phyloP scores from a whole-genome alignment of 208 protist species.

The Paratrypanosoma confusum region DNA sequence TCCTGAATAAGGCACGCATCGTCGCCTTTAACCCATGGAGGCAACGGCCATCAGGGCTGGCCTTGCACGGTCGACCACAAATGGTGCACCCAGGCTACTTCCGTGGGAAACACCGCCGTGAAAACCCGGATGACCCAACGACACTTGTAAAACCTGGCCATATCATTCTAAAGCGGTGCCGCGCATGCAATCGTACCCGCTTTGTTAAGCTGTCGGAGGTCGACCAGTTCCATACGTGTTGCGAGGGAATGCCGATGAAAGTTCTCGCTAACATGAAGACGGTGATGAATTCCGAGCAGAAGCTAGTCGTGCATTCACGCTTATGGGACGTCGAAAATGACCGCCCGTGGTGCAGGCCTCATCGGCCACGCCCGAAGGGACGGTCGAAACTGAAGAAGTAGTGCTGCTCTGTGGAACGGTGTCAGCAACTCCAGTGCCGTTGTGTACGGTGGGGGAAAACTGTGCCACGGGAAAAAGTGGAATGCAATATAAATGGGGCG shows the following conservation, averaged over 20 bases:
- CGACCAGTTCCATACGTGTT: constrained; percentile 77
- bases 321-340: constrained; percentile 80
- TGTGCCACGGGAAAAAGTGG: too few relatives aligned
- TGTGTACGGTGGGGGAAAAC: too few relatives aligned
- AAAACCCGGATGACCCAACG: constrained; percentile 74
- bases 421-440: too few relatives aligned
- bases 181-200: constrained; percentile 52
- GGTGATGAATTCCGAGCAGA: constrained; percentile 71
- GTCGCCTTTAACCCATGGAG: constrained; percentile 82
- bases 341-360: constrained; percentile 63
- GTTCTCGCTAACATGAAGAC: constrained; percentile 55
- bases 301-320: constrained; percentile 30
- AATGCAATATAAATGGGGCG: too few relatives aligned
- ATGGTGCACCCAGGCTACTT: constrained; percentile 65
- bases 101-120: constrained; percentile 23
- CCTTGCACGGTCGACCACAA: constrained; percentile 62
- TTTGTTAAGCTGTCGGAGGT: constrained; percentile 48
- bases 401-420: not conserved
- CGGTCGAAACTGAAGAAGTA: constrained; percentile 82
- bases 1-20: constrained; percentile 27
- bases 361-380: constrained; percentile 73
- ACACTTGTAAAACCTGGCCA: constrained; percentile 62
- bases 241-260: constrained; percentile 69
- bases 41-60: constrained; percentile 44
- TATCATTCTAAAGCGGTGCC: constrained; percentile 70